phyloP scores from a whole-genome alignment of 2,329 filamentous ascomycete genomes.

The Calonectria honghensis region DNA sequence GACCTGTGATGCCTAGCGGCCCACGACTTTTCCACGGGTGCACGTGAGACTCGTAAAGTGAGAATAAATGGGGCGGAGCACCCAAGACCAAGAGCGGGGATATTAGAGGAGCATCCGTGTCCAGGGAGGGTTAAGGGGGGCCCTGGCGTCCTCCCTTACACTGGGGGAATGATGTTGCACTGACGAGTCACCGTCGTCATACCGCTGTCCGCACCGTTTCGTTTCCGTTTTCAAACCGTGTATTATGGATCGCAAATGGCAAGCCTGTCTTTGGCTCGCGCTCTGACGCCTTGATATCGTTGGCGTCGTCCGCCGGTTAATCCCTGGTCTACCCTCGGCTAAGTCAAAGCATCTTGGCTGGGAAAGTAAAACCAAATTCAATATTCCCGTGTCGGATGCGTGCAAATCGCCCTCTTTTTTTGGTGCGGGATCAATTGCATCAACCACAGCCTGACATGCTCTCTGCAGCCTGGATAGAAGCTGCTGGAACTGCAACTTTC shows the following conservation, averaged over 20 bases:
- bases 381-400: not conserved
- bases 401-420: conserved; percentile 2
- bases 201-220: conserved; percentile 24
- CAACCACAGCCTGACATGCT: not conserved
- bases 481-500: conserved; percentile 28
- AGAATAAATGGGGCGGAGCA: conserved; percentile 26
- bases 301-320: conserved; percentile 52
- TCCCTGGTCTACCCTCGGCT: conserved; percentile 56
- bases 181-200: conserved; percentile 35
- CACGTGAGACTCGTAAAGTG: conserved; percentile 62
- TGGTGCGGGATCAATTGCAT: conserved; percentile 1
- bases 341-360: conserved; percentile 51
- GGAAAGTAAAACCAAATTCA: conserved; percentile 7
- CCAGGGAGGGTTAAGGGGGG: conserved; percentile 23
- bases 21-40: conserved; percentile 66
- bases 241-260: conserved; percentile 20
- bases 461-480: conserved; percentile 24
- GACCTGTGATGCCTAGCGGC: conserved; percentile 55
- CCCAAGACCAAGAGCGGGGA: conserved; percentile 22
- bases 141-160: conserved; percentile 31
- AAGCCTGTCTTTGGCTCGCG: conserved; percentile 20
- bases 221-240: conserved; percentile 28
- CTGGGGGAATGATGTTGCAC: conserved; percentile 27
- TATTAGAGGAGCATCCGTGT: conserved; percentile 25
- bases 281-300: conserved; percentile 10